phyloP scores from a whole-genome alignment of 805 yeast genomes.

The Babjeviella inositovora region DNA sequence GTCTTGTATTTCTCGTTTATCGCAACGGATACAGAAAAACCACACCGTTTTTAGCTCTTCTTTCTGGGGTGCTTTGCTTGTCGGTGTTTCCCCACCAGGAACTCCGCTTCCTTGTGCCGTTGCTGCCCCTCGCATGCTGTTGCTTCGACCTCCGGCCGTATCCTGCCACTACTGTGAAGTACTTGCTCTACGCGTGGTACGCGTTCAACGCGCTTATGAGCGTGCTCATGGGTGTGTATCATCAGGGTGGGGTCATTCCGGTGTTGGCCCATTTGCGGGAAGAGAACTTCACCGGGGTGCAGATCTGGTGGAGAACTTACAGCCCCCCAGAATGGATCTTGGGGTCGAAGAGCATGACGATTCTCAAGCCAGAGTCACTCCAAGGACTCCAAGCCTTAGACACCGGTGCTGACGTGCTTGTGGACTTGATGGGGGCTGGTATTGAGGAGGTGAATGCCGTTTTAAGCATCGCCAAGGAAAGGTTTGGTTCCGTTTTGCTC shows the following conservation, averaged over 20 bases:
- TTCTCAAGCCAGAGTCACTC: too few species aligned
- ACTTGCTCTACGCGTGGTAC: slow-evolving; percentile 29
- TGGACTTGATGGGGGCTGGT: slow-evolving; percentile 32
- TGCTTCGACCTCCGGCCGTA: slow-evolving; percentile 28
- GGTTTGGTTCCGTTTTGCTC: slow-evolving; percentile 4
- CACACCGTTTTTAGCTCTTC: slow-evolving; percentile 39
- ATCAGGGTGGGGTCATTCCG: slow-evolving; percentile 83
- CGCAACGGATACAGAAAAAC: slow-evolving; percentile 23
- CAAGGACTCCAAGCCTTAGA: too few species aligned
- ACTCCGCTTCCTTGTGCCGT: slow-evolving; percentile 69
- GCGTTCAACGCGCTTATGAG: slow-evolving; percentile 45
- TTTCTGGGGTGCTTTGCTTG: slow-evolving; percentile 45
- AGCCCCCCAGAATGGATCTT: slow-evolving; percentile 86
- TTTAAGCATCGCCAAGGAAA: slow-evolving; percentile 1
- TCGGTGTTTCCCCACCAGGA: slow-evolving; percentile 88
- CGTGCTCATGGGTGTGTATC: slow-evolving; percentile 61
- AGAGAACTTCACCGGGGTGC: slow-evolving; percentile 13
- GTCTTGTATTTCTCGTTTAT: slow-evolving; percentile 27
- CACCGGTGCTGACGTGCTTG: slow-evolving; percentile 8
- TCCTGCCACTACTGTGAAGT: slow-evolving; percentile 4
- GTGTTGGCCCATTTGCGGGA: slow-evolving; percentile 27
- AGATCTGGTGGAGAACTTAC: slow-evolving; percentile 89
- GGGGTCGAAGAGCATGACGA: too few species aligned
- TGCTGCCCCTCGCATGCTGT: slow-evolving; percentile 53
- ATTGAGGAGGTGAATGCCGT: slow-evolving; percentile 6